phyloP scores from a whole-genome alignment of 495 filamentous ascomycete species.

The Astrothelium macrocarpum region DNA sequence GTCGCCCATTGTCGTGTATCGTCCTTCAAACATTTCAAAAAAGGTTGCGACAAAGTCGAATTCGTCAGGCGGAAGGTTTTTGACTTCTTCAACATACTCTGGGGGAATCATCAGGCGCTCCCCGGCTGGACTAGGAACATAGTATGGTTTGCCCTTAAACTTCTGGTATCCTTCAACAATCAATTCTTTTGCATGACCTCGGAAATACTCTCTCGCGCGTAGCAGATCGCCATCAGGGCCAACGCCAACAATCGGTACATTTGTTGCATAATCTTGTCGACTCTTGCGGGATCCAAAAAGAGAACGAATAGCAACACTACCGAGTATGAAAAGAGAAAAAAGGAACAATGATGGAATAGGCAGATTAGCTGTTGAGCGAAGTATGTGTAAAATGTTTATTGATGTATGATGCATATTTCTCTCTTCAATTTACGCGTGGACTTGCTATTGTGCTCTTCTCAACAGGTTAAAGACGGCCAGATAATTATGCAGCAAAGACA shows the following conservation, averaged over 20 bases:
- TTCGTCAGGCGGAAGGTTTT: neutral
- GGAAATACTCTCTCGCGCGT: neutral
- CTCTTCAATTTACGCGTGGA: no score
- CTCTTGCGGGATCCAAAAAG: no score
- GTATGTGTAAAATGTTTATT: no score
- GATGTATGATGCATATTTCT: no score
- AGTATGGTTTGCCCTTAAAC: neutral
- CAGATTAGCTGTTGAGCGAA: no score
- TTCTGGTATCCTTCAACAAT: neutral
- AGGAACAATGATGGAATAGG: no score
- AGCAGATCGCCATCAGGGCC: neutral
- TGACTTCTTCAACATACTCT: neutral
- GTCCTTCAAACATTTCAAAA: constrained; percentile 3
- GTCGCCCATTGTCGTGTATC: neutral
- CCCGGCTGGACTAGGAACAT: neutral
- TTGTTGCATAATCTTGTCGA: neutral
- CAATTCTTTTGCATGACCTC: neutral
- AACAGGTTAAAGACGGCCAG: no score
- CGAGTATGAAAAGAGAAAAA: no score
- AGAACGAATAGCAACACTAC: no score
- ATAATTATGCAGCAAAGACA: no score
- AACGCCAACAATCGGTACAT: neutral
- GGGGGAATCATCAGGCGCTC: neutral
- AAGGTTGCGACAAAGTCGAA: neutral
- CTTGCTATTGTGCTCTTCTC: no score